These are phyloP conservation scores for Tilletia indica DNA, from an alignment of 1,284 basidiomycete species.

Conservation along the genomic window DNA sequence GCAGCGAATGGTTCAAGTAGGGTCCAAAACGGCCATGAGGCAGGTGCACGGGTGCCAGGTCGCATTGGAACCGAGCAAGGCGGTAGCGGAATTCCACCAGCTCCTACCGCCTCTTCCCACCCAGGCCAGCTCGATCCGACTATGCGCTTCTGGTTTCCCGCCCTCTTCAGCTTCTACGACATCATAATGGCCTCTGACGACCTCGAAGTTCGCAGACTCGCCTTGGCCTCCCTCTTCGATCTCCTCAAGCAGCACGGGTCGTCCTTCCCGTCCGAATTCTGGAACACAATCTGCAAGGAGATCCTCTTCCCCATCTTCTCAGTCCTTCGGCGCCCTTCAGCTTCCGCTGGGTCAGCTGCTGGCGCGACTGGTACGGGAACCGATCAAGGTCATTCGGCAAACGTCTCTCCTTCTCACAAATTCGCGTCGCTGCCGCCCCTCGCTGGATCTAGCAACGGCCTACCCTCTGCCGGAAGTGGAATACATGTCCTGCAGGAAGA, in stretches of 20 bases:
- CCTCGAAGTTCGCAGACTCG: conserved; percentile 81
- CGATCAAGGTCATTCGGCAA: conserved; percentile 80
- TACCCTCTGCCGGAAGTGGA: neutral
- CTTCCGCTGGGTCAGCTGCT: neutral
- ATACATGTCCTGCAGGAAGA: conserved; percentile 70
- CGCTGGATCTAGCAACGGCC: neutral
- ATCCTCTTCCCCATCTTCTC: conserved; percentile 98
- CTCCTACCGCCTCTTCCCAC: neutral
- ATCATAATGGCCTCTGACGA: conserved; percentile 99
- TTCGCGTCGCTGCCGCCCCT: conserved; percentile 5
- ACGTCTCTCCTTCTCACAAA: neutral
- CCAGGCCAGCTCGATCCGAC: conserved; percentile 33
- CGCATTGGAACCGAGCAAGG: neutral
- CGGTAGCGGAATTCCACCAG: neutral
- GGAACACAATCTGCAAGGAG: conserved; percentile 96
- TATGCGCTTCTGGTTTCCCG: conserved; percentile 82
- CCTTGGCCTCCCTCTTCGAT: conserved; percentile 90
- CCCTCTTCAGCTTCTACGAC: conserved; percentile 94
- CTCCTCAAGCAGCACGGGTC: conserved; percentile 87
- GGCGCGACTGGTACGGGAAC: conserved; percentile 59
- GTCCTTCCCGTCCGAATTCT: conserved; percentile 86
- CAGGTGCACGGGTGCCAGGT: neutral
- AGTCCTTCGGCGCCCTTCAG: conserved; percentile 67
- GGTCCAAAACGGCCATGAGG: neutral
- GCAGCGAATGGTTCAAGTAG: neutral